Base-by-base conservation (phyloP, 2,329 filamentous ascomycete species). In the Exutisphaerella laricina region DNA sequence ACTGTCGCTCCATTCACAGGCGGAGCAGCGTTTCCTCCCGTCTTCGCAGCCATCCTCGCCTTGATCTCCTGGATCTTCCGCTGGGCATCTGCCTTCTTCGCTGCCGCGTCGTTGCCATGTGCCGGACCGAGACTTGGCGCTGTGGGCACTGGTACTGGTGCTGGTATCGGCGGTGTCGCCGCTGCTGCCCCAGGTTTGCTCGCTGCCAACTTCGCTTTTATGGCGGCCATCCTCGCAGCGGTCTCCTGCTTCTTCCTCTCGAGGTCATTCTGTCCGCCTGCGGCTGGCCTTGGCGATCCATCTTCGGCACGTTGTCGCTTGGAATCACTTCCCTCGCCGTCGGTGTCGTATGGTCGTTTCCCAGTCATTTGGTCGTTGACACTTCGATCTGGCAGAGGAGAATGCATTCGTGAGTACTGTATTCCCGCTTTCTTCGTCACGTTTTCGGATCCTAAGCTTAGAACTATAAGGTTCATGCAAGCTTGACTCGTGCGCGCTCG, bases 281-380 rank as follows among this genome's bases (percentile, higher is more conserved):
- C 10, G 51, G 53, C 41, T 0, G 58, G 58, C 22, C 61, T 57
- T 6, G 64, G 63, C 8, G 61, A 64, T 37, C 61, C 60, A 47
- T 64, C 55, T 43, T 61, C 59, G n/a, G 61, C 63, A 32, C 63
- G 63, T 17, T 65, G 50, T 28, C 66, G 61, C 54, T 72, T 73
- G 32, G 56, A 45, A 54, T 65, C 68, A 39, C 60, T 61, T 1
- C 61, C 58, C 23, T 63, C 60, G 48, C 57, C 60, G 31, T 63
- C 66, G 8, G 64, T 60, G 29, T 57, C 54, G 43, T 65, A 53
- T 1, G 68, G 66, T 39, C 70, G 66, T 54, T 73, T 73, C 43
- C 68, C 68, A 20, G 59, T 60, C 53, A 55, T 57, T 6, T 5
- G 51, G 33, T 20, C 30, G 38, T 37, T 23, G 33, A 5, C 10